Evolutionary conservation across 768 basidiomycete species (phyloP), one percentile per base, ranked within the genome.

Genomic region (Russula earlei): DNA sequence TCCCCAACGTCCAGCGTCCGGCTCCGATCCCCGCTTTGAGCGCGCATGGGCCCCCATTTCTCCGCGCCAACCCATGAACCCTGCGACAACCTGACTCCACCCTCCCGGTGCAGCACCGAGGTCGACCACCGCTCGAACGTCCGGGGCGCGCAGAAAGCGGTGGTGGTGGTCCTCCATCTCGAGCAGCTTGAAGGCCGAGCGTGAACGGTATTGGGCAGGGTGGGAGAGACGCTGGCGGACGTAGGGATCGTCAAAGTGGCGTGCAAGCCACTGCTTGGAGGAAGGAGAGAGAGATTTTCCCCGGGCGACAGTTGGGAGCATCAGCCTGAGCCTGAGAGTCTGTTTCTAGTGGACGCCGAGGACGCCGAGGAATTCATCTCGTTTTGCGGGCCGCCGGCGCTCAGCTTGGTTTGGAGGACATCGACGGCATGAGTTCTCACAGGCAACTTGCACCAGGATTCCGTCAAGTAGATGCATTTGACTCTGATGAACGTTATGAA

Each of bases 81-180:
- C 74, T 0, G 81, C 77, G 14, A 81, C 83, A 11, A 92, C 92
- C 66, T 96, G 93, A 47, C 85, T 87, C 94, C 95, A 98, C 0
- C 91, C 91, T 0, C 93, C 93, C 0, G 94, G 95, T 0, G 92
- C 90, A 0, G 89, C 89, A 15, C 95, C 94, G 20, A 96, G 78
- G 69, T 96, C 94, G 1, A 94, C 81, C 0, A 95, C 81, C 17
- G 78, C 74, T 1, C 68, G 73, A 5, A 86, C 79, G 52, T 85
- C 75, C 24, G 70, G 67, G 43, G 75, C 69, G 17, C 67, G 66
- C 41, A 85, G 70, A 60, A 91, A 81, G 2, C 71, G 57, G 11
- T 75, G 75, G 68, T 75, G 81, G 36, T 74, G 72, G 0, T 75
- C 68, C 65, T 89, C 74, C 48, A 98, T 78, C 63, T 93, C 87